A percentile compares a stretch with the other conserved stretches of the same genome.
Evolutionary conservation across 2,329 filamentous ascomycete species (phyloP).

Genomic region (Geosmithia flava): DNA sequence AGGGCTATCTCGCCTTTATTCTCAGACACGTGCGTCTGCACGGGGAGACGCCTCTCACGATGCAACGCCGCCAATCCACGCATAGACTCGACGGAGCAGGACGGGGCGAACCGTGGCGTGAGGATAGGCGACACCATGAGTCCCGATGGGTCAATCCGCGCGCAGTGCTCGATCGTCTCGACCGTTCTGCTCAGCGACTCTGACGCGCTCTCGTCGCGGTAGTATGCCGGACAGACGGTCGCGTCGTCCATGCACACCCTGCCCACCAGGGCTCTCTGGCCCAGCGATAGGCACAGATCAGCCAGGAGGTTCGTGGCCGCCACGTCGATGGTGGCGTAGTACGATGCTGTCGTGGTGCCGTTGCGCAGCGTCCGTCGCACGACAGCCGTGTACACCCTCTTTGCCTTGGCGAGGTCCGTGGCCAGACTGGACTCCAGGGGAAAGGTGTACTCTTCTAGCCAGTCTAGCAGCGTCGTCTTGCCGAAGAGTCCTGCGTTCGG

Average conservation of each 20-base stretch:
- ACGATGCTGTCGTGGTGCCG: slow-evolving; percentile 89
- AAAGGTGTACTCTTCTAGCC: slow-evolving; percentile 91
- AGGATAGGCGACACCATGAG: slow-evolving; percentile 66
- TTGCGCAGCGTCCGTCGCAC: slow-evolving; percentile 72
- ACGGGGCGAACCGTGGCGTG: slow-evolving; percentile 59
- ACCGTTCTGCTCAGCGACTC: slow-evolving; percentile 43
- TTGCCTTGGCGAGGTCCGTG: slow-evolving; percentile 46
- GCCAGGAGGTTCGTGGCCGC: slow-evolving; percentile 83
- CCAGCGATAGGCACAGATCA: slow-evolving; percentile 63
- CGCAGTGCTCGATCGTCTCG: slow-evolving; percentile 53
- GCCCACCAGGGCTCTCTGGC: slow-evolving; percentile 84
- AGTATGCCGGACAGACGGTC: slow-evolving; percentile 57
- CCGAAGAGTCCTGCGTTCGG: slow-evolving; percentile 92
- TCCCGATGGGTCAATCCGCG: slow-evolving; percentile 49
- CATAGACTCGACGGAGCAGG: slow-evolving; percentile 50
- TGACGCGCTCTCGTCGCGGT: slow-evolving; percentile 59
- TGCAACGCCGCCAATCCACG: slow-evolving; percentile 51
- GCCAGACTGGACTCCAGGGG: slow-evolving; percentile 71
- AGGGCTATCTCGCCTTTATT: slow-evolving; percentile 63
- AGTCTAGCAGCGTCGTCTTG: slow-evolving; percentile 82
- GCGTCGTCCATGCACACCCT: slow-evolving; percentile 86
- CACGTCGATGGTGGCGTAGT: slow-evolving; percentile 85
- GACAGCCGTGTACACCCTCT: slow-evolving; percentile 62
- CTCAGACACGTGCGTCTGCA: slow-evolving; percentile 87
- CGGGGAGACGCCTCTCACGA: slow-evolving; percentile 46